Percentiles rank a stretch among this genome's conserved stretches.
These are phyloP conservation scores for Asterionellopsis glacialis DNA, from an alignment of 108 stramenopile species.

Conservation along the genomic window DNA sequence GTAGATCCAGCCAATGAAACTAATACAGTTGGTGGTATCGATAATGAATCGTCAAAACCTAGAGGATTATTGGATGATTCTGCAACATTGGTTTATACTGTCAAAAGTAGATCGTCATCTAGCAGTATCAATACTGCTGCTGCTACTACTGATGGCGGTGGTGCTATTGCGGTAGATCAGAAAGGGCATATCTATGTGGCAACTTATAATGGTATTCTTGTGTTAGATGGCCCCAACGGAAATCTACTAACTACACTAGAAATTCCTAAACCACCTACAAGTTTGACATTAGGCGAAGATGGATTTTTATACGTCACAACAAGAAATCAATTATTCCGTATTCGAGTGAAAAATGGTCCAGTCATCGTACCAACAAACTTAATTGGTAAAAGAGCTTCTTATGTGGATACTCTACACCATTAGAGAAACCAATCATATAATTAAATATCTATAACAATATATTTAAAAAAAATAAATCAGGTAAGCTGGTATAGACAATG, in stretches of 20 bases:
- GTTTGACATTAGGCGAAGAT: slow-evolving; percentile 61
- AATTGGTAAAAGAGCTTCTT: slow-evolving; percentile 9
- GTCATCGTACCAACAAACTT: slow-evolving; percentile 36
- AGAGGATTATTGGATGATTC: no score
- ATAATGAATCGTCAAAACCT: no score
- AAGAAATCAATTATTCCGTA: slow-evolving; percentile 28
- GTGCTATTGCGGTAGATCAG: slow-evolving; percentile 44
- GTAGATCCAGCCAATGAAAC: slow-evolving; percentile 2
- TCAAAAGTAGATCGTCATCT: not conserved
- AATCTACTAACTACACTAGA: slow-evolving; percentile 7
- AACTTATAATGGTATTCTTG: slow-evolving; percentile 28
- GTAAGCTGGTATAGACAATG: no score
- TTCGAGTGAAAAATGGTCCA: slow-evolving; percentile 34
- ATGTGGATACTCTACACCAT: not conserved
- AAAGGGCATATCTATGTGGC: slow-evolving; percentile 45
- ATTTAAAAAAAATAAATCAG: no score
- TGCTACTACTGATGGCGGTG: slow-evolving; percentile 5
- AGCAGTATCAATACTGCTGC: not conserved
- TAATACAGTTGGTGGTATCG: slow-evolving; percentile 8
- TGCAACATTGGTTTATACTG: no score
- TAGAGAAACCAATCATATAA: no score
- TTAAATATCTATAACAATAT: no score
- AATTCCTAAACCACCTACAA: slow-evolving; percentile 8
- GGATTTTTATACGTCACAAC: slow-evolving; percentile 60
- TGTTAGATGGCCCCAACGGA: slow-evolving; percentile 12